These are phyloP conservation scores for Xylariaceae sp. DNA, from an alignment of 2,329 filamentous ascomycete genomes.

Conservation along the genomic window DNA sequence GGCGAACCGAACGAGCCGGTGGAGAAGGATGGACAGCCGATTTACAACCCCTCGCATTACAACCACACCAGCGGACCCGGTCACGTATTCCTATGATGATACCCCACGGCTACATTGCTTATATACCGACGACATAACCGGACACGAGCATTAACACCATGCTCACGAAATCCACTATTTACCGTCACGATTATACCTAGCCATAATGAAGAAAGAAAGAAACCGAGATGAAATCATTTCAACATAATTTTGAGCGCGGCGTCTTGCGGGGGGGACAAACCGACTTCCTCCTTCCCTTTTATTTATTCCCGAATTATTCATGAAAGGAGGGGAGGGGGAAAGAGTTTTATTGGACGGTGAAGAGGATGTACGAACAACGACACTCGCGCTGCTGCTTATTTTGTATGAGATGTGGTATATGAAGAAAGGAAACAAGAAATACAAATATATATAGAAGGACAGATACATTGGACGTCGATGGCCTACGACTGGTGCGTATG, in stretches of 20 bases:
- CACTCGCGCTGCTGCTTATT: background rate
- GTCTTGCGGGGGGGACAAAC: background rate
- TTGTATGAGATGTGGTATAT: background rate
- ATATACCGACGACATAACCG: background rate
- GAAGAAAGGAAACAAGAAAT: background rate
- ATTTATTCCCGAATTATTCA: background rate
- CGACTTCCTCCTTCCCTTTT: background rate
- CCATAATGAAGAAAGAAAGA: background rate
- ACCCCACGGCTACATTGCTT: background rate
- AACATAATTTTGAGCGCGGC: background rate
- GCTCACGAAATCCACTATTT: background rate
- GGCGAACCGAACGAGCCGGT: conserved; percentile 48
- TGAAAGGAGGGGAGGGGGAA: background rate
- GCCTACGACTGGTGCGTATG: background rate
- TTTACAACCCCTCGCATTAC: conserved; percentile 21
- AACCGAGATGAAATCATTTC: background rate
- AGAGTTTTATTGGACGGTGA: background rate
- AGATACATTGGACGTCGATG: background rate
- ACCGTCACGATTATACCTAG: background rate
- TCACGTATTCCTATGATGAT: conserved; percentile 27
- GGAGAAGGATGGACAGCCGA: conserved; percentile 12
- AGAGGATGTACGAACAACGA: background rate
- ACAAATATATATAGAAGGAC: background rate
- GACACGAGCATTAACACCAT: background rate
- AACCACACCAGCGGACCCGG: conserved; percentile 21